phyloP scores from a whole-genome alignment of 2,329 filamentous ascomycete species.

The Rhinocladiella mackenziei region DNA sequence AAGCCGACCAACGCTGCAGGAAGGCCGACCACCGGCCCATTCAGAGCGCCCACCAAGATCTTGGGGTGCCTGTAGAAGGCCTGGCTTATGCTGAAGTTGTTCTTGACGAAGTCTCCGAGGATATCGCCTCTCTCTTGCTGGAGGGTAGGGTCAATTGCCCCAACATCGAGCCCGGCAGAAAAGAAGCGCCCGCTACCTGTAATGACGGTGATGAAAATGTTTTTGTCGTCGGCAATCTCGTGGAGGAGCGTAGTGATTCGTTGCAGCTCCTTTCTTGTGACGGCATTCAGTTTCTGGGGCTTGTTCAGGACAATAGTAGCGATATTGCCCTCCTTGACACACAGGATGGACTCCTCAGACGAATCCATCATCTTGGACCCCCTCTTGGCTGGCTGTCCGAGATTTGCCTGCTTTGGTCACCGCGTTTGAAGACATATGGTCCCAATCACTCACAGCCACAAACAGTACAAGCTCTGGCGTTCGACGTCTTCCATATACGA shows the following conservation, averaged over 20 bases:
- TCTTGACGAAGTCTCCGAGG: constrained; percentile 69
- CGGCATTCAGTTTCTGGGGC: constrained; percentile 80
- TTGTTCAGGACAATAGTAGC: constrained; percentile 85
- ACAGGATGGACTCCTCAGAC: constrained; percentile 47
- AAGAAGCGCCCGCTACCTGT: constrained; percentile 78
- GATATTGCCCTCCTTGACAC: constrained; percentile 64
- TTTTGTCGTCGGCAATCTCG: constrained; percentile 71
- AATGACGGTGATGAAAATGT: constrained; percentile 79
- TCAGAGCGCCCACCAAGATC: constrained; percentile 84
- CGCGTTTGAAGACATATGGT: no score
- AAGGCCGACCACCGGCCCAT: constrained; percentile 85
- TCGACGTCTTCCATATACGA: no score
- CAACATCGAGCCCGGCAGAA: constrained; percentile 83
- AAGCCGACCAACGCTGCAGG: constrained; percentile 77
- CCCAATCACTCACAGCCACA: no score
- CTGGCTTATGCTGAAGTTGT: constrained; percentile 85
- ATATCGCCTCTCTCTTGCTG: constrained; percentile 51
- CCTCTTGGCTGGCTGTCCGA: no score
- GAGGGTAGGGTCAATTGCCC: constrained; percentile 47
- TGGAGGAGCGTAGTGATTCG: constrained; percentile 67
- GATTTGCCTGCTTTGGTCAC: no score
- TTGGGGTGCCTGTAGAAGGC: constrained; percentile 93
- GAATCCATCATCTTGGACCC: constrained; percentile 14
- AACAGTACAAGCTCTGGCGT: no score
- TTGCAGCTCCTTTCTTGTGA: constrained; percentile 70